Evolutionary conservation across 129 eudicot genomes (phyloP), one percentile per base, ranked within the genome.

Genomic region (Lactuca sativa): DNA sequence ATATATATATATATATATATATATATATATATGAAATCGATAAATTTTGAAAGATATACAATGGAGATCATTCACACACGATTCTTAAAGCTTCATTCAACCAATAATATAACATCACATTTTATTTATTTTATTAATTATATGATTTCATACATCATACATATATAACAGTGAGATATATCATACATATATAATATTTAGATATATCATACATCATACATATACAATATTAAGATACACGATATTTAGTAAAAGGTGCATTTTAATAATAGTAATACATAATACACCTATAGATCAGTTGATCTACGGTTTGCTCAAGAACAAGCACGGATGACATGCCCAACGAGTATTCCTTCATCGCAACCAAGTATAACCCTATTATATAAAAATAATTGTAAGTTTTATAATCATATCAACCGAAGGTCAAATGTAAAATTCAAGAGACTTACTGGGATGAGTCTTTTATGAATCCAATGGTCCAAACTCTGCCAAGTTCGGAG

Each of bases 331-430:
- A 21, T 57, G 12, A 86, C 58, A 79, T 79, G 77, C 5, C 78
- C 92, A 83, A 83, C 57, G 6, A 86, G 64, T 32, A 70, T 78
- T 59, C 96, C 92, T 68, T 83, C 89, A 53, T 83, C 90, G 49
- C 84, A 86, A 4, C 96, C 96, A 62, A 89, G 62, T 31, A 83
- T 74, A 72, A 89, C 54, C 87, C 88, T 89, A 79, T 60, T 59
- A 37, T 33, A 67, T 32, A 58, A 47, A 18, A 55, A 47, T 2
- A 13, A 54, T 2, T 16, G 2, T 56, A 0, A 18, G 25, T 21
- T 4, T 34, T 15, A 0, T 21, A 25, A 16, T 32, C 3, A 32
- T 15, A 62, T 12, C 4, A 43, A 68, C 14, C 3, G 12, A 8
- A 47, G 21, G 8, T 49, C 13, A 3, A 7, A 30, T 15, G 34